These are phyloP conservation scores for Hymenoscyphus infarciens DNA, from an alignment of 2,329 filamentous ascomycete species.

Conservation along the genomic window DNA sequence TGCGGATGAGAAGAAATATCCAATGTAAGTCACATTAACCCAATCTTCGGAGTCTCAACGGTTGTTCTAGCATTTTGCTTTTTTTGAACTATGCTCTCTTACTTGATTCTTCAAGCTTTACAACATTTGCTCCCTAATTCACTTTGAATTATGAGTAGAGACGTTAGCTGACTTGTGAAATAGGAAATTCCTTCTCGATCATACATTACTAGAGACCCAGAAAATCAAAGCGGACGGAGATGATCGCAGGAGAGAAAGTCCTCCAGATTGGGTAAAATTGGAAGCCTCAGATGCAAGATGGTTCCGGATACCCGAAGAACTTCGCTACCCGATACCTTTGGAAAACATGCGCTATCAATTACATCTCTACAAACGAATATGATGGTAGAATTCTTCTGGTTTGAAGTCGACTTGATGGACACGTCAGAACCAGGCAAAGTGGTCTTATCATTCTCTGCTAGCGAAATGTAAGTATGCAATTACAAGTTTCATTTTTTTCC, in stretches of 20 bases:
- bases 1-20: conserved; percentile 62
- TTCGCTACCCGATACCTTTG: conserved; percentile 78
- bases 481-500: too few relatives aligned
- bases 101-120: too few relatives aligned
- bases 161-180: background rate
- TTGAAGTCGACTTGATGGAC: too few relatives aligned
- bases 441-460: too few relatives aligned
- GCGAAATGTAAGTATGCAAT: too few relatives aligned
- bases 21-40: conserved; percentile 53
- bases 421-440: too few relatives aligned
- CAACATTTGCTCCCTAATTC: too few relatives aligned
- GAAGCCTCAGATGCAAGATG: conserved; percentile 74
- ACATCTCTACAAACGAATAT: conserved; percentile 65
- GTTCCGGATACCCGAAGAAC: conserved; percentile 67
- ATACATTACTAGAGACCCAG: conserved; percentile 58
- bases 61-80: too few relatives aligned
- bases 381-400: conserved; percentile 8
- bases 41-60: too few relatives aligned
- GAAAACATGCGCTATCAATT: conserved; percentile 97
- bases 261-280: conserved; percentile 66
- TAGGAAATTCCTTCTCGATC: conserved; percentile 76
- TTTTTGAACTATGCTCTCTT: too few relatives aligned
- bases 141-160: too few relatives aligned
- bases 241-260: conserved; percentile 35
- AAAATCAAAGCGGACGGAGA: conserved; percentile 26